A percentile compares a stretch with the other conserved stretches of the same genome.
These are phyloP conservation scores for Yamadazyma insecticola DNA, from an alignment of 805 yeast genomes.

Conservation along the genomic window DNA sequence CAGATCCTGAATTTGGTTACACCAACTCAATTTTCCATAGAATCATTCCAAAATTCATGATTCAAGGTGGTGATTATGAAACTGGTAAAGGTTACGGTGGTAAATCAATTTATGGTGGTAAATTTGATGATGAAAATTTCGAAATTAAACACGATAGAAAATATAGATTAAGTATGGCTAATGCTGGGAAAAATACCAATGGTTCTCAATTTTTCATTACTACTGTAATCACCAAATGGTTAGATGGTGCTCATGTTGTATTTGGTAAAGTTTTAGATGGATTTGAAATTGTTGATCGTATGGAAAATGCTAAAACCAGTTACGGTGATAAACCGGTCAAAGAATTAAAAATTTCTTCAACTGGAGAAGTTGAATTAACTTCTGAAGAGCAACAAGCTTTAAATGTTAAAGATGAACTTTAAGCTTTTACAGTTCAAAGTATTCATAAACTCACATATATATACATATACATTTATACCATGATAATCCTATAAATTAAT, in stretches of 20 bases:
- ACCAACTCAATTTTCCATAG: conserved; percentile 43
- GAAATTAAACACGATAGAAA: conserved; percentile 68
- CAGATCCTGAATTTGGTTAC: conserved; percentile 40
- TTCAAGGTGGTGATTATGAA: conserved; percentile 48
- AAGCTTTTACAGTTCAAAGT: background rate
- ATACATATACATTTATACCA: too few species aligned
- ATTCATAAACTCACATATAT: too few species aligned
- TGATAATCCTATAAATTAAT: too few species aligned
- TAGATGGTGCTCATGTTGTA: conserved; percentile 92
- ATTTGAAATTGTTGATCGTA: conserved; percentile 68
- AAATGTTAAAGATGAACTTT: conserved; percentile 17
- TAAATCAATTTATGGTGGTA: conserved; percentile 58
- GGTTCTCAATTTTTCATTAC: conserved; percentile 97
- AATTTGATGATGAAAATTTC: conserved; percentile 77
- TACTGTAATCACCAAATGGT: conserved; percentile 87
- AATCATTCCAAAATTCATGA: conserved; percentile 45
- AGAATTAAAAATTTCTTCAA: conserved; percentile 57
- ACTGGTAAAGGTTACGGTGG: conserved; percentile 45
- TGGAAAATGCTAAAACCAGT: conserved; percentile 67
- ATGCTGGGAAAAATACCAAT: conserved; percentile 97
- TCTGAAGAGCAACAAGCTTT: conserved; percentile 15
- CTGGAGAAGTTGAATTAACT: conserved; percentile 60
- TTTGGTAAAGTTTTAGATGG: conserved; percentile 94
- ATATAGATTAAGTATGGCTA: conserved; percentile 90
- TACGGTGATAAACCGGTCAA: conserved; percentile 66